Conservation (phyloP, 441 rosid species). For the Bruguiera hainesii region DNA sequence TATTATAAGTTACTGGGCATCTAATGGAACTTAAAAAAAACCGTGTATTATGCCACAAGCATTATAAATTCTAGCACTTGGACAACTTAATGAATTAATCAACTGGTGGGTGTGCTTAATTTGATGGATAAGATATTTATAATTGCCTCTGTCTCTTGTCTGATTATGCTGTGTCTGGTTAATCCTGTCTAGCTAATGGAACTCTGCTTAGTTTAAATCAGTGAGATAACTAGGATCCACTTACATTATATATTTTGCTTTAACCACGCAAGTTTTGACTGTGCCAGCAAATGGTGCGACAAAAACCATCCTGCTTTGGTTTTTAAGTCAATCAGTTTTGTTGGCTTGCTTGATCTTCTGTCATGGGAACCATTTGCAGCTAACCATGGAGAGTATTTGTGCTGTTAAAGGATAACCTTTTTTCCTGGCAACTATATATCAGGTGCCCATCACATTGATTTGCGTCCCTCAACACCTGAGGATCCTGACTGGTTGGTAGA, state of each 20-base stretch:
- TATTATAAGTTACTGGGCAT: too few relatives aligned
- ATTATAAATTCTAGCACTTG: too few relatives aligned
- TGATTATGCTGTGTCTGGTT: neutral
- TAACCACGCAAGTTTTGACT: neutral
- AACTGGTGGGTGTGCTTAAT: neutral
- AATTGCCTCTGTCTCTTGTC: neutral
- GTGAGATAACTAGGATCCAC: neutral
- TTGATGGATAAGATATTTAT: slow-evolving; percentile 1
- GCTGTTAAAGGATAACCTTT: neutral
- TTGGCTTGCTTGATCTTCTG: too few relatives aligned
- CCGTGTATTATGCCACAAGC: too few relatives aligned
- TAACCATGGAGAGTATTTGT: neutral
- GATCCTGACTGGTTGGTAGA: slow-evolving; percentile 81
- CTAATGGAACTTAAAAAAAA: too few relatives aligned
- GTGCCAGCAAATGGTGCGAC: neutral
- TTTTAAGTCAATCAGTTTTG: neutral
- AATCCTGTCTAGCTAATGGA: neutral
- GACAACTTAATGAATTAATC: neutral
- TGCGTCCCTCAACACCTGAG: slow-evolving; percentile 58
- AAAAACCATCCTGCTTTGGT: neutral
- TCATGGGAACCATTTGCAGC: neutral
- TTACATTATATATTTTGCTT: neutral
- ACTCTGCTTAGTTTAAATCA: neutral
- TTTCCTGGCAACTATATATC: slow-evolving; percentile 4
- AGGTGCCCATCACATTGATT: slow-evolving; percentile 88